Evolutionary conservation across 345 rosid genomes (phyloP).

Genomic region (Turnera subulata): DNA sequence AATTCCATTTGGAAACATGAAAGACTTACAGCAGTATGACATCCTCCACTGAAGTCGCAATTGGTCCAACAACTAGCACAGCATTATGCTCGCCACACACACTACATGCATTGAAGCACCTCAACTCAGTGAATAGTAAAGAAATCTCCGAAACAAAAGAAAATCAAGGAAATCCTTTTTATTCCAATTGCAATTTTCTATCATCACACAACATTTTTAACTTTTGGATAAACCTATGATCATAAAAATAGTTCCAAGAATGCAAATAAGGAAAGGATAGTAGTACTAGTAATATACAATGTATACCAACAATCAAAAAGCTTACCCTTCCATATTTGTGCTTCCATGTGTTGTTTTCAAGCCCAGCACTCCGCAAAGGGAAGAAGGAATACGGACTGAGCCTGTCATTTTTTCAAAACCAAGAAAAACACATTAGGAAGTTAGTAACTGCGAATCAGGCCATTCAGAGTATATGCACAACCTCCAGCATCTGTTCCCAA

Average conservation of each 20-base stretch:
- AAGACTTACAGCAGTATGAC: constrained; percentile 74
- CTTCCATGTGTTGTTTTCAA: constrained; percentile 83
- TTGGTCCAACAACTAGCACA: constrained; percentile 80
- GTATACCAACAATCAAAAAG: too few relatives aligned
- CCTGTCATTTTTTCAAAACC: constrained; percentile 42
- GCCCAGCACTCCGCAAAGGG: constrained; percentile 84
- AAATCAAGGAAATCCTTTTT: constrained; percentile 4
- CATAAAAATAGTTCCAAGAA: too few relatives aligned
- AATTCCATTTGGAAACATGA: too few relatives aligned
- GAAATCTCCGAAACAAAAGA: constrained; percentile 3
- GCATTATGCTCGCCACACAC: constrained; percentile 68
- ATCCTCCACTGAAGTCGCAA: constrained; percentile 81
- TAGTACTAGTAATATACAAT: too few relatives aligned
- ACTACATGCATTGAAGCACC: too few relatives aligned
- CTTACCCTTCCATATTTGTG: constrained; percentile 72
- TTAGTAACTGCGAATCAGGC: constrained; percentile 2
- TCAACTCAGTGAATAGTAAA: not conserved
- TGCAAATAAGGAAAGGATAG: too few relatives aligned
- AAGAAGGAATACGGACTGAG: constrained; percentile 73
- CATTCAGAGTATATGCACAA: constrained; percentile 27
- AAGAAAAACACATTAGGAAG: constrained; percentile 14
- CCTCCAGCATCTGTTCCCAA: constrained; percentile 98
- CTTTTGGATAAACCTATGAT: too few relatives aligned
- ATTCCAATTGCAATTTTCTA: too few relatives aligned
- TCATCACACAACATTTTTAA: too few relatives aligned